A percentile compares a stretch with the other conserved stretches of the same genome.
Evolutionary conservation across 345 rosid genomes (phyloP).

Genomic region (Populus tremula): DNA sequence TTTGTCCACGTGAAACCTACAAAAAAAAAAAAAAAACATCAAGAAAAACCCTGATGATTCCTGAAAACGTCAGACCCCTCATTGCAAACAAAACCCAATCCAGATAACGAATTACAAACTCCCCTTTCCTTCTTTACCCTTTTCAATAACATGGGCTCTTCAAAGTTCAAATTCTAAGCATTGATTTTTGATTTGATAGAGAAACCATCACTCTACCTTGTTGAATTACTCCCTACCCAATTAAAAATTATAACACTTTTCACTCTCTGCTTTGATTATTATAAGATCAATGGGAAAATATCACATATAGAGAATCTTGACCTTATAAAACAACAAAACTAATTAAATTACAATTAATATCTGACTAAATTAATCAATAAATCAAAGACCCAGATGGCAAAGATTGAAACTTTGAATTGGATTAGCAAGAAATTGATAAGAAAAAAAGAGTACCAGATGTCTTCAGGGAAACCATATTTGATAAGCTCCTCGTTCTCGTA

Average conservation of each 20-base stretch:
- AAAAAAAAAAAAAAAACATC: slow-evolving; percentile 2
- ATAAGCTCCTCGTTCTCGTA: slow-evolving; percentile 99
- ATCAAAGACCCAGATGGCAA: not conserved
- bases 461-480: slow-evolving; percentile 96
- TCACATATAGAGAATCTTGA: not conserved
- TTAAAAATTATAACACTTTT: not conserved
- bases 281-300: not conserved
- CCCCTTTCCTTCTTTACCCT: not conserved
- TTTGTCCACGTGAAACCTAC: slow-evolving; percentile 97
- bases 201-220: not conserved
- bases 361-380: not conserved
- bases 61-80: not conserved
- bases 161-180: not conserved
- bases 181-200: not conserved
- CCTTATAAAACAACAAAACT: not conserved
- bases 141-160: not conserved
- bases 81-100: not conserved
- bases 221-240: not conserved
- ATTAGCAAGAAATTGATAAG: not conserved
- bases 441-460: slow-evolving; percentile 56
- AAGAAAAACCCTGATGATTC: not conserved
- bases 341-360: not conserved
- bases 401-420: not conserved
- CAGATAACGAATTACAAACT: not conserved
- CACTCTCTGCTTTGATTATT: too few species aligned